Percentiles rank a stretch among this genome's conserved stretches.
phyloP scores from a whole-genome alignment of 331 rosid genomes.

The Quercus phellos region DNA sequence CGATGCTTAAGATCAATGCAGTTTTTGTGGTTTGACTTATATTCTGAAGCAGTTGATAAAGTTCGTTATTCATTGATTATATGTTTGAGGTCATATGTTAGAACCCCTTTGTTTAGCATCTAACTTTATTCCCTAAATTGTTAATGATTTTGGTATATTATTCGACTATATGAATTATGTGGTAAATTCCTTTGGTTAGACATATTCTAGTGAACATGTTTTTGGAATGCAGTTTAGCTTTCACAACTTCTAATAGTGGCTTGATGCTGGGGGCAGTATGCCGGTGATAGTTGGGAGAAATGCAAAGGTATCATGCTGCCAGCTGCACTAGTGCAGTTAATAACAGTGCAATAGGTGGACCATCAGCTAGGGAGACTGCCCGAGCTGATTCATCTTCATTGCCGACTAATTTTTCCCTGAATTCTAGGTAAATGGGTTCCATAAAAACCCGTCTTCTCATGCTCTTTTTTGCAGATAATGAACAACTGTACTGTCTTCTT shows the following conservation, averaged over 20 bases:
- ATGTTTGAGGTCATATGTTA: constrained; percentile 13
- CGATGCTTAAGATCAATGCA: background rate
- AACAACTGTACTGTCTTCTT: background rate
- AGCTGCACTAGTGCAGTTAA: constrained; percentile 98
- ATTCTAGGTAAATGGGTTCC: constrained; percentile 58
- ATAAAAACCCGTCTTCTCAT: background rate
- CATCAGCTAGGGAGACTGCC: constrained; percentile 75
- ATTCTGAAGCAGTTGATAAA: constrained; percentile 21
- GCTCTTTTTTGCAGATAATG: background rate
- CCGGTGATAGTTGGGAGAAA: constrained; percentile 82
- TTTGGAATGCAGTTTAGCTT: constrained; percentile 38
- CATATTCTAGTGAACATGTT: constrained; percentile 23
- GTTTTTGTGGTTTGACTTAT: constrained; percentile 3
- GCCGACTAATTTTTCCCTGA: constrained; percentile 60
- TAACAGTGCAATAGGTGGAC: constrained; percentile 68
- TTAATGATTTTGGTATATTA: background rate
- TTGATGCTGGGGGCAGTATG: constrained; percentile 90
- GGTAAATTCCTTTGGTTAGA: constrained; percentile 8
- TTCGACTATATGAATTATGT: constrained; percentile 3
- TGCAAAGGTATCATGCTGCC: constrained; percentile 88
- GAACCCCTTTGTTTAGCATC: background rate
- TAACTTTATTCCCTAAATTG: constrained; percentile 2
- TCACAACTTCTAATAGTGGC: constrained; percentile 36
- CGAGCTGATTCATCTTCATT: constrained; percentile 77
- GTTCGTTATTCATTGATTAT: background rate